Percentiles rank a stretch among this genome's conserved stretches.
phyloP scores from a whole-genome alignment of 1,284 basidiomycete species.

The Cryptococcus sp. region DNA sequence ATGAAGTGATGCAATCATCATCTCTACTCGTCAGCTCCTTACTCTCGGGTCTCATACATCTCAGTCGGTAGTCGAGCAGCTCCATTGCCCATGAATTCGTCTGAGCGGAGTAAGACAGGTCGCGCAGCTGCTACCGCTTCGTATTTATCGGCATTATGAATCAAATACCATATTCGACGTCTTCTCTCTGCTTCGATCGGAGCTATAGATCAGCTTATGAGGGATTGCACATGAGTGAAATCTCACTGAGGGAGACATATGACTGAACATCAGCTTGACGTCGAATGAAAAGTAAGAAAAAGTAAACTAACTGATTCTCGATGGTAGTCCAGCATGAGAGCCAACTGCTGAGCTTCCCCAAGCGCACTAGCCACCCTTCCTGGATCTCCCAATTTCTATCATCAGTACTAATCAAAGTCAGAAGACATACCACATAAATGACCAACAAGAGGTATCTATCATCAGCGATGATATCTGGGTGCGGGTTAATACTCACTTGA shows the following conservation, averaged over 20 bases:
- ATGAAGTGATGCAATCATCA: slow-evolving; percentile 19
- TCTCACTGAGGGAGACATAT: background rate
- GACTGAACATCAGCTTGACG: too few relatives aligned
- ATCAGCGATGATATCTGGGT: background rate
- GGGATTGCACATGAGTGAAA: slow-evolving; percentile 4
- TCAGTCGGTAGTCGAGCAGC: too few relatives aligned
- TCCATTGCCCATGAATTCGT: too few relatives aligned
- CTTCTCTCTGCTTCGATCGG: slow-evolving; percentile 25
- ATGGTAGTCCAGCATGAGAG: slow-evolving; percentile 16
- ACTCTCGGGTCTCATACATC: too few relatives aligned
- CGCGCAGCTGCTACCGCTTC: slow-evolving; percentile 14
- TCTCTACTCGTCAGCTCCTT: slow-evolving; percentile 9
- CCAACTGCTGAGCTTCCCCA: slow-evolving; percentile 19
- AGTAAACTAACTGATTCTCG: slow-evolving; percentile 17
- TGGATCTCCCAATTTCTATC: slow-evolving; percentile 20
- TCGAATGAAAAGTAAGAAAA: background rate
- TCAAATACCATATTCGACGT: slow-evolving; percentile 19
- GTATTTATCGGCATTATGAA: slow-evolving; percentile 30
- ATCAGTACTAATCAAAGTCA: background rate
- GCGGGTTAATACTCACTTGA: slow-evolving; percentile 15
- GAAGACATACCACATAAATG: slow-evolving; percentile 10
- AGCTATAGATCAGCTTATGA: slow-evolving; percentile 3
- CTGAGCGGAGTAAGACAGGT: slow-evolving; percentile 21
- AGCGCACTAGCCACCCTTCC: slow-evolving; percentile 17
- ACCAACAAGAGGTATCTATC: slow-evolving; percentile 22